phyloP scores from a whole-genome alignment of 495 filamentous ascomycete species.

The Schizothecium vesticola region DNA sequence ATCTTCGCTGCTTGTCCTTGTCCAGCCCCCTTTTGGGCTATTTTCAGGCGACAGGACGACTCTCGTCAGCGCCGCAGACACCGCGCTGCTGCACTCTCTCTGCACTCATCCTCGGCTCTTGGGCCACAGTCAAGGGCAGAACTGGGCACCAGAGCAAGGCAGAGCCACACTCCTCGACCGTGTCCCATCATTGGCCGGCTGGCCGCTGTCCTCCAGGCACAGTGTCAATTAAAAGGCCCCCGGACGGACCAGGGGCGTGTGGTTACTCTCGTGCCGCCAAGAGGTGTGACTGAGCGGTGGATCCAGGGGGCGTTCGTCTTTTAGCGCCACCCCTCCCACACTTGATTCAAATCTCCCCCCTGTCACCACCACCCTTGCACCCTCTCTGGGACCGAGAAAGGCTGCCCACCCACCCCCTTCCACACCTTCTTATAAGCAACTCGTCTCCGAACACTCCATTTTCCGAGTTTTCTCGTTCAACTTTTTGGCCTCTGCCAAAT shows the following conservation, averaged over 20 bases:
- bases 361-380: background rate
- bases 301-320: slow-evolving; percentile 8
- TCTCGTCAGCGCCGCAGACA: background rate
- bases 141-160: background rate
- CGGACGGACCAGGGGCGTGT: slow-evolving; percentile 9
- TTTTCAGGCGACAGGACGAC: slow-evolving; percentile 10
- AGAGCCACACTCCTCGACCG: background rate
- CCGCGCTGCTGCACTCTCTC: background rate
- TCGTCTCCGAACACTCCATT: slow-evolving; percentile 14
- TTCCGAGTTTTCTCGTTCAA: slow-evolving; percentile 12
- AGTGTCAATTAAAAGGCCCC: slow-evolving; percentile 10
- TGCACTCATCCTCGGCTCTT: background rate
- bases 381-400: background rate
- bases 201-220: background rate
- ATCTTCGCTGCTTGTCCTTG: slow-evolving; percentile 8
- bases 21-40: slow-evolving; percentile 1
- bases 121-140: background rate
- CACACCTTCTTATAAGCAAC: slow-evolving; percentile 20
- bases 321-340: slow-evolving; percentile 12
- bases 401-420: slow-evolving; percentile 3
- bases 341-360: slow-evolving; percentile 6
- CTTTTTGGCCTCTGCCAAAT: slow-evolving; percentile 25
- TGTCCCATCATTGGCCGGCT: background rate
- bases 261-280: slow-evolving; percentile 6
- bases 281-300: slow-evolving; percentile 13